Percentiles rank a stretch among this genome's conserved stretches.
These are phyloP conservation scores for Penicillium rolfsii DNA, from an alignment of 2,329 filamentous ascomycete species.

Conservation along the genomic window DNA sequence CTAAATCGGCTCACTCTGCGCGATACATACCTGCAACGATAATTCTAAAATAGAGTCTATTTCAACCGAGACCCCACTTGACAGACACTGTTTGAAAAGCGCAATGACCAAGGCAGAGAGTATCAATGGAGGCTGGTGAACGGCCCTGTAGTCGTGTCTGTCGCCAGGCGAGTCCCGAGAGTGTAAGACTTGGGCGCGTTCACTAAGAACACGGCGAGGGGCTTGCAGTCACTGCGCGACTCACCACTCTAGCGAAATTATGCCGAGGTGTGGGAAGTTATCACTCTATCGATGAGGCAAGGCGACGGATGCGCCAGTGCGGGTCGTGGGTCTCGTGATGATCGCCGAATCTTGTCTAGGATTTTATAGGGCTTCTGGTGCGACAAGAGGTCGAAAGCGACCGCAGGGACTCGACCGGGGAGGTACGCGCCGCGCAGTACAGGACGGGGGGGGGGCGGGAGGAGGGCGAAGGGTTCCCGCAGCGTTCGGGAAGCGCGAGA, in stretches of 20 bases:
- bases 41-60: slow-evolving; percentile 17
- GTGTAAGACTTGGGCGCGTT: slow-evolving; percentile 17
- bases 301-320: slow-evolving; percentile 16
- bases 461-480: neutral
- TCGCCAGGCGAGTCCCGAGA: slow-evolving; percentile 6
- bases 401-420: slow-evolving; percentile 8
- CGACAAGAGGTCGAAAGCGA: slow-evolving; percentile 9
- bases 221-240: slow-evolving; percentile 19
- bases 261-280: slow-evolving; percentile 29
- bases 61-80: neutral
- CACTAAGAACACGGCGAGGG: neutral
- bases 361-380: slow-evolving; percentile 37
- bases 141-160: slow-evolving; percentile 36
- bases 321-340: slow-evolving; percentile 33
- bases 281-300: slow-evolving; percentile 21
- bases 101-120: slow-evolving; percentile 8
- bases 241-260: slow-evolving; percentile 39
- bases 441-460: neutral
- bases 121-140: slow-evolving; percentile 21
- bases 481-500: neutral
- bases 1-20: neutral
- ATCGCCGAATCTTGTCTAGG: slow-evolving; percentile 20
- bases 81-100: slow-evolving; percentile 11
- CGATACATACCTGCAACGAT: slow-evolving; percentile 15
- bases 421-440: neutral